Base-by-base conservation (phyloP, 2,329 filamentous ascomycete genomes). In the Fusarium oxysporum region DNA sequence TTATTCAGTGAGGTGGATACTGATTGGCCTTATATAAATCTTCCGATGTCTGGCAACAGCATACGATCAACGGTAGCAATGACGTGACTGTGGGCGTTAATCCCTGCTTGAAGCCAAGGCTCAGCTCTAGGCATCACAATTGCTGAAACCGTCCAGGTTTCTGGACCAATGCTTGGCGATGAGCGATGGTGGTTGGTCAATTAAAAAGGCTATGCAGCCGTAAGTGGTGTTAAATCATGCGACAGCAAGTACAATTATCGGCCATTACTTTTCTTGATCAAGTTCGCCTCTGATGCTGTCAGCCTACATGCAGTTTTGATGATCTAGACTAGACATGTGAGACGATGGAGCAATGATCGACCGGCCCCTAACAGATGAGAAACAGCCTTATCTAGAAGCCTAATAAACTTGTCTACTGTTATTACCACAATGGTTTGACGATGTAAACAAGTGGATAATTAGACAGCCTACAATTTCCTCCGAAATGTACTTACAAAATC, bases 101-200 rank as follows among this genome's bases (percentile, higher is more conserved):
- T 45, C 35, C n/a, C 45, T 25, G 23, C 33, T 23, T n/a, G 12
- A n/a, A 45, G 28, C 21, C 61, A 53, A 55, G 63, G 65, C 65
- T 55, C 30, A 68, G 54, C 54, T 38, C 17, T 32, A 55, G 65
- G 65, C 62, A 68, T 32, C 61, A 28, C 7, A 59, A 53, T 61
- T 61, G 40, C 48, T 60, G 47, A 48, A 54, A 37, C 14, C 25
- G 38, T 61, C 48, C 38, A 55, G 62, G 21, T 32, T 37, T 25
- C 33, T 28, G 23, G 23, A 10, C 23, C 13, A 12, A 50, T 50
- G 23, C 16, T 50, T 25, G n/a, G 48, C 23, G 17, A 53, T 23
- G 13, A 57, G 41, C 23, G 23, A 38, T 30, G 25, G 33, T 21
- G 16, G n/a, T 44, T 45, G 19, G 60, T 12, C 25, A 23, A 21